Base-by-base conservation (phyloP, 371 early-diverging fungal genomes). In the Saksenaea oblongispora region DNA sequence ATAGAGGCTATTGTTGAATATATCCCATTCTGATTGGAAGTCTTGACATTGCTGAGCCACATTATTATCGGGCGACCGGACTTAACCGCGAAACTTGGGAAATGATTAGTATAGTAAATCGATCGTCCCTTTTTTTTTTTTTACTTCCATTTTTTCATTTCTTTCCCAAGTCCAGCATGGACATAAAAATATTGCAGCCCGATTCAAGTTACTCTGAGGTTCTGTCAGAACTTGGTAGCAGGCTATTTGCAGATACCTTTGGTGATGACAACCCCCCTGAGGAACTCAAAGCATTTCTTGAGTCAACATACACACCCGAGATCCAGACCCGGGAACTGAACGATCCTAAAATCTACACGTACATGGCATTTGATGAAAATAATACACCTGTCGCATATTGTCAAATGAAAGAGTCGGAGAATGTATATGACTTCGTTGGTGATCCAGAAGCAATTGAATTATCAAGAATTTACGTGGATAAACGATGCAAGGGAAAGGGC, bases 381-480 rank as follows among this genome's bases (percentile, higher is more conserved):
- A 54, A 47, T 11, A 14, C 18, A 4, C 70, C 72, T 17, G 42
- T 75, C 2, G 73, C 67, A 10, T 75, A 70, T 37, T 61, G 56
- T 47, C 75, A 72, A 62, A 17, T 75, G 28, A 59, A 56, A n/a
- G 31, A 59, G 27, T 62, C 41, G 10, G 36, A 62, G n/a, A 24
- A 64, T 1, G 66, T 67, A 0, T 72, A 72, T 31, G 72, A 69
- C 31, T 72, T 75, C 28, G 26, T 69, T 22, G 64, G 55, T 27
- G 72, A 69, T 34, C 15, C 57, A 28, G 60, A 65, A 1, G 67
- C 75, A 5, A 69, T 75, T 24, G 73, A 75, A 60, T 24, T 75
- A 5, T 61, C 64, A 44, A 51, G 75, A 15, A 67, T 72, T 15
- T 75, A 75, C 53, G 64, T 75, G 11, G 72, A 72, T 22, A 69